Evolutionary conservation across 495 filamentous ascomycete genomes (phyloP), one percentile per base, ranked within the genome.

Genomic region (Penicillium samsonianum): DNA sequence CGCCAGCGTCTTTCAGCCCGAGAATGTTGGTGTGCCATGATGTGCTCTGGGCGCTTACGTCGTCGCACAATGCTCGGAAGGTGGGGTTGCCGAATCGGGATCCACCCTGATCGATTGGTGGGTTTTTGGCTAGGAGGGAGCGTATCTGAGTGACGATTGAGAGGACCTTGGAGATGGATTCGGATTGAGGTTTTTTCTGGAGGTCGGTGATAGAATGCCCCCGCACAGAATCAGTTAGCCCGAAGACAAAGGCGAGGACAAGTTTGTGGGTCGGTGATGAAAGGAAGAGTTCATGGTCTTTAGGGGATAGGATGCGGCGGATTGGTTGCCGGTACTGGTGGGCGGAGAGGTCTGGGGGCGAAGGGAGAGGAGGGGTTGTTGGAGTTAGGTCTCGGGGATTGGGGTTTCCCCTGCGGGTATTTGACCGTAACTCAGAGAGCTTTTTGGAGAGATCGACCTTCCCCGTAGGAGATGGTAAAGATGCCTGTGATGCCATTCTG

Each of bases 71-170:
- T 58, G 82, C 73, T 54, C 90, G 87, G 74, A 99, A 99, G 30
- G 87, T 80, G 50, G 90, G 90, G 72, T 99, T 99, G 30, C 94
- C 95, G 65, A 99, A 99, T 37, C 94, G 84, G 5, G 91, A 96
- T 25, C 90, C 90, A 40, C 85, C 88, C 61, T 90, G 86, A 53
- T 97, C 91, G 59, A 89, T 79, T 1, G 95, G 87, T 2, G 95
- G 95, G 45, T 87, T 85, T 26, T 80, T 72, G 2, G 75, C 72
- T 6, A 93, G 76, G 9, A 90, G 74, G 3, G 76, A 69, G 50
- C 87, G 84, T 11, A 90, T 81, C 30, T 82, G 77, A 43, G 87
- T 79, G 23, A 99, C 81, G 41, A 96, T 84, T 11, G 67, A 59
- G n/a, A 92, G 73, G 48, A 98, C 83, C 23, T 82, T 79, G 51